These are phyloP conservation scores for Solanum phureja DNA, from an alignment of 257 asterid genomes.

Conservation along the genomic window DNA sequence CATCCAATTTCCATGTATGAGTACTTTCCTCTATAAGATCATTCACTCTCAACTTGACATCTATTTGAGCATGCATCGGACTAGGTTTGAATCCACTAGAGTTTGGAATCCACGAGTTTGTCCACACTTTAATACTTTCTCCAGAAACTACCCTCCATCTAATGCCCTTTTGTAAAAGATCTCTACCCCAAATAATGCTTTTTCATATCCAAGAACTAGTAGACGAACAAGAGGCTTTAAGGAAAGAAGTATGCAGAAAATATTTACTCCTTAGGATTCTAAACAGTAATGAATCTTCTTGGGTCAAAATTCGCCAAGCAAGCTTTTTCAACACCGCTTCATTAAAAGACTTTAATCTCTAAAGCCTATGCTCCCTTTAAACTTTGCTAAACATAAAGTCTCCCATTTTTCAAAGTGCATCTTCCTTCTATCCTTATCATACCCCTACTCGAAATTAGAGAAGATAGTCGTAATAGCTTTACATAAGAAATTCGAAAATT, in stretches of 20 bases:
- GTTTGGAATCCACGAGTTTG: not conserved
- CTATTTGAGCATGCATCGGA: not conserved
- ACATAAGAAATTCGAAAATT: not conserved
- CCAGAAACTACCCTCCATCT: not conserved
- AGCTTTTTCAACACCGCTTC: not conserved
- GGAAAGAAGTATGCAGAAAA: not conserved
- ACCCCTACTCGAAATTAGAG: not conserved
- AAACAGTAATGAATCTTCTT: not conserved
- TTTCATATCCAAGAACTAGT: not conserved
- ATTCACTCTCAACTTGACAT: not conserved
- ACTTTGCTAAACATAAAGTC: not conserved
- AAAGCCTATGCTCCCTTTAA: not conserved
- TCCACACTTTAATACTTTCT: not conserved
- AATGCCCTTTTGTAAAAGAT: not conserved
- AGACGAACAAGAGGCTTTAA: not conserved
- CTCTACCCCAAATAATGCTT: not conserved
- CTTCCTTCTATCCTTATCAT: not conserved
- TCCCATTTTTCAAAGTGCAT: not conserved
- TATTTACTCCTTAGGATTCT: not conserved
- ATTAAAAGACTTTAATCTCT: not conserved
- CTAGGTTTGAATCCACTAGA: not conserved
- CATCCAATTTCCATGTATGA: not conserved
- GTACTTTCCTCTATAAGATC: not conserved
- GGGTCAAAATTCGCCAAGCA: not conserved
- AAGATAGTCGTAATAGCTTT: not conserved